Conservation (phyloP, 768 basidiomycete species). For the Psilocybe cyanescens region DNA sequence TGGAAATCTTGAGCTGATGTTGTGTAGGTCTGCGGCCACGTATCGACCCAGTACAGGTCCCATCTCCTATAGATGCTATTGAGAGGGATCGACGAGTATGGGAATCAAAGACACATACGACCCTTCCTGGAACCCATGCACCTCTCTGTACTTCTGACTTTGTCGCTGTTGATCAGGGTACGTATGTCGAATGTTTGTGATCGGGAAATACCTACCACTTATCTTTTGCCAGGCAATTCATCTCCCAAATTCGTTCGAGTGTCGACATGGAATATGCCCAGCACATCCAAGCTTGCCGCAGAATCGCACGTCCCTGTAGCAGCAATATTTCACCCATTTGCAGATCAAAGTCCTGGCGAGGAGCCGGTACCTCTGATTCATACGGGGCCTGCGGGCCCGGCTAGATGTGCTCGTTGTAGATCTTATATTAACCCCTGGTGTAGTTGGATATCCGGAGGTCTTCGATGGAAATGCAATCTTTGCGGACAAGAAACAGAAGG, state of each 20-base stretch:
- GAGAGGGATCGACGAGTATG: slow-evolving; percentile 81
- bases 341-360: slow-evolving; percentile 76
- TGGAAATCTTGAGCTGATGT: neutral
- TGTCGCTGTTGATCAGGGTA: slow-evolving; percentile 88
- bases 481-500: slow-evolving; percentile 87
- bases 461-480: slow-evolving; percentile 91
- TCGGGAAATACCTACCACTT: neutral
- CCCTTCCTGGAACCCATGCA: slow-evolving; percentile 58
- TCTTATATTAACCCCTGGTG: slow-evolving; percentile 97
- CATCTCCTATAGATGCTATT: slow-evolving; percentile 83
- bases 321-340: slow-evolving; percentile 89
- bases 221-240: slow-evolving; percentile 69
- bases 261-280: slow-evolving; percentile 89
- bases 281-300: slow-evolving; percentile 73
- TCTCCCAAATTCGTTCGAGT: slow-evolving; percentile 89
- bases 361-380: slow-evolving; percentile 82
- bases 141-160: slow-evolving; percentile 90
- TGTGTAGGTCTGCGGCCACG: slow-evolving; percentile 71
- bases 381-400: slow-evolving; percentile 72
- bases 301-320: slow-evolving; percentile 87
- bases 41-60: slow-evolving; percentile 89
- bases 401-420: slow-evolving; percentile 83
- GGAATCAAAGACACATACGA: slow-evolving; percentile 71
- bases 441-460: slow-evolving; percentile 80
- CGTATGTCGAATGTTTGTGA: slow-evolving; percentile 5